These are phyloP conservation scores for Desmodesmus armatus DNA, from an alignment of 139 green algal species.

Conservation along the genomic window DNA sequence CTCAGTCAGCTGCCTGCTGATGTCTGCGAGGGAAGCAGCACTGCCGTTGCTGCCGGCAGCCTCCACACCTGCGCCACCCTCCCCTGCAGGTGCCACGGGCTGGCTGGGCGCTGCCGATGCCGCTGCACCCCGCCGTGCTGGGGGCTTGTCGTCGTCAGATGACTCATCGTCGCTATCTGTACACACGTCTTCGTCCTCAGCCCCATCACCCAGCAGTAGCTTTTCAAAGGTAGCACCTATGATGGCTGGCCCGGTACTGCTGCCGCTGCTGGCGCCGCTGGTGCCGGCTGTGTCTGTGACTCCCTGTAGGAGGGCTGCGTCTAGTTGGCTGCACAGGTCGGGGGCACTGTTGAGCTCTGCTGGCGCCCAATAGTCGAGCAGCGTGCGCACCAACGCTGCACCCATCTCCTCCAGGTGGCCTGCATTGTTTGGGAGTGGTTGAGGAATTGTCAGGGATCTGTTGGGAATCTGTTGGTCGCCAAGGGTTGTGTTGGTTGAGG, in stretches of 20 bases:
- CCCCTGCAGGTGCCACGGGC: not conserved
- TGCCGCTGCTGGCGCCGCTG: not conserved
- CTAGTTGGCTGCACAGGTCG: constrained; percentile 36
- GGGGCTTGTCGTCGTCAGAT: constrained; percentile 40
- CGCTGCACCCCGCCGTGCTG: not conserved
- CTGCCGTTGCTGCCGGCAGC: not conserved
- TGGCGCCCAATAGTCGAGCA: constrained; percentile 72
- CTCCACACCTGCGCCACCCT: not conserved
- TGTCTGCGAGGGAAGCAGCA: not conserved
- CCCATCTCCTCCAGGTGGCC: constrained; percentile 62
- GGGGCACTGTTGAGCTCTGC: constrained; percentile 22
- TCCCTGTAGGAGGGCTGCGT: too few relatives aligned
- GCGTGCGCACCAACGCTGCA: constrained; percentile 49
- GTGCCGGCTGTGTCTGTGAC: not conserved
- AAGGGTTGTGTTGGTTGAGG: too few relatives aligned
- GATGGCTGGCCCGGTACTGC: not conserved
- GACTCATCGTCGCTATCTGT: constrained; percentile 66
- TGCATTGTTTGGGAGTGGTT: too few relatives aligned
- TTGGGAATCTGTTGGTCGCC: too few relatives aligned
- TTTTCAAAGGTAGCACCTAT: not conserved
- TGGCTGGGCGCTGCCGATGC: not conserved
- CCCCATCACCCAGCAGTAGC: not conserved
- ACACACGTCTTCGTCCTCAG: constrained; percentile 23
- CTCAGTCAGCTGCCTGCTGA: too few relatives aligned
- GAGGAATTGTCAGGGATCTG: too few relatives aligned